Conservation (phyloP, 768 basidiomycete species). For the Paxillus ammoniavirescens region DNA sequence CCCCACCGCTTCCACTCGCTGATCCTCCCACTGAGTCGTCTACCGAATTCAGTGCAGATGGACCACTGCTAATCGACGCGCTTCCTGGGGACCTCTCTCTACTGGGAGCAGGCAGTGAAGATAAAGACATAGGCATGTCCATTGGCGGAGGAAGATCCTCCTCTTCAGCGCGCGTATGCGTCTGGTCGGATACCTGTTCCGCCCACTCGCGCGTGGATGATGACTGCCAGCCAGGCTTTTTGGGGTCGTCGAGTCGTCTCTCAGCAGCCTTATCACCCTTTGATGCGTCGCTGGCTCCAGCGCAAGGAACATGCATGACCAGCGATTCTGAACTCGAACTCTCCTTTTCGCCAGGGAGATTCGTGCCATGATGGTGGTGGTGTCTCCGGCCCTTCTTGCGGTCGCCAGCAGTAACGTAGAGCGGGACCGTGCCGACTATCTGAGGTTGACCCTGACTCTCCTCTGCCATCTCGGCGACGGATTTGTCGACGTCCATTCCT, state of each 20-base stretch:
- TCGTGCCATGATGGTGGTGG: constrained; percentile 3
- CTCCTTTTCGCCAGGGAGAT: constrained; percentile 3
- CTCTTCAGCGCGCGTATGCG: constrained; percentile 10
- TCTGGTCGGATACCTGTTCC: constrained; percentile 39
- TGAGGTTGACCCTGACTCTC: constrained; percentile 1
- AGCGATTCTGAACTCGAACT: constrained; percentile 21
- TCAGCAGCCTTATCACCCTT: constrained; percentile 15
- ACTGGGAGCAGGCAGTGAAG: constrained; percentile 5
- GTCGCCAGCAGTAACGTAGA: constrained; percentile 30
- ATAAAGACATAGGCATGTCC: constrained; percentile 3
- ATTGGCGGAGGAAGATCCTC: constrained; percentile 1
- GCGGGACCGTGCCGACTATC: constrained; percentile 22
- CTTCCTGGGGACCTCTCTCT: constrained; percentile 25
- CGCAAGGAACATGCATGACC: constrained; percentile 30
- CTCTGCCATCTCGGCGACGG: not conserved
- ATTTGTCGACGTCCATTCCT: constrained; percentile 29
- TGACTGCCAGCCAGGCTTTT: constrained; percentile 20
- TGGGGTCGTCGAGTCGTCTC: constrained; percentile 19
- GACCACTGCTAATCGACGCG: constrained; percentile 24
- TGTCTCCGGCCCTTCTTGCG: constrained; percentile 17
- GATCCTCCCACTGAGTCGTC: constrained; percentile 20
- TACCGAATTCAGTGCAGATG: constrained; percentile 21
- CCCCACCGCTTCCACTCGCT: not conserved
- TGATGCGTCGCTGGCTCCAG: constrained; percentile 11
- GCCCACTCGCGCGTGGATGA: constrained; percentile 46